phyloP scores from a whole-genome alignment of 345 rosid genomes.

The Gossypium bickii region DNA sequence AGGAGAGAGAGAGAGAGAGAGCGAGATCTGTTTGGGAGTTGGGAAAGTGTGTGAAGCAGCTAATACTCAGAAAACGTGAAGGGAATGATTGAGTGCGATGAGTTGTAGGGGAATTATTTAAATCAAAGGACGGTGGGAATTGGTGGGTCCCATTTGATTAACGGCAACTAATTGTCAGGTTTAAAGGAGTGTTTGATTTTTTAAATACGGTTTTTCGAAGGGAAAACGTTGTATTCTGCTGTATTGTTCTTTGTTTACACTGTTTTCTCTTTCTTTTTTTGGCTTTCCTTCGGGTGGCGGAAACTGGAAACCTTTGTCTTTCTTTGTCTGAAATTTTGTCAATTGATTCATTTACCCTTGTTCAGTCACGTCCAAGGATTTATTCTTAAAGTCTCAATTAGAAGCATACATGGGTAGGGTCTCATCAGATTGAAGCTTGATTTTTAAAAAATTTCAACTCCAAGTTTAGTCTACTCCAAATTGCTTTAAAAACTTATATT shows the following conservation, averaged over 20 bases:
- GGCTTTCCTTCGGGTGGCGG: neutral
- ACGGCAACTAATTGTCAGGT: neutral
- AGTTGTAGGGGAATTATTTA: neutral
- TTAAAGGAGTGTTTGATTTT: neutral
- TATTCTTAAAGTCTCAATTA: no score
- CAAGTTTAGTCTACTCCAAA: no score
- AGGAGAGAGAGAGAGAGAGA: neutral
- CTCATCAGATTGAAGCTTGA: no score
- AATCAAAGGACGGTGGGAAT: neutral
- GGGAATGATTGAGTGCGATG: neutral
- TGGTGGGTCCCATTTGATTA: neutral
- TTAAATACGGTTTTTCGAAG: neutral
- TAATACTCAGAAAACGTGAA: neutral
- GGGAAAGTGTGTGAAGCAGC: neutral
- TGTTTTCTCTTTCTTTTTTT: no score
- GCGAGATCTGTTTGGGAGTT: neutral
- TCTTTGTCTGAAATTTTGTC: neutral
- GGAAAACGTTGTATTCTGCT: neutral
- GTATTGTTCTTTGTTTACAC: no score
- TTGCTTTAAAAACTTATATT: no score
- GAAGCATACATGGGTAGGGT: no score
- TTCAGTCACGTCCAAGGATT: no score
- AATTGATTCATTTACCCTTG: neutral
- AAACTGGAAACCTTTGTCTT: neutral
- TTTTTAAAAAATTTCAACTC: no score